Evolutionary conservation across 306 rosid species (phyloP).

Genomic region (Begonia loranthoides): DNA sequence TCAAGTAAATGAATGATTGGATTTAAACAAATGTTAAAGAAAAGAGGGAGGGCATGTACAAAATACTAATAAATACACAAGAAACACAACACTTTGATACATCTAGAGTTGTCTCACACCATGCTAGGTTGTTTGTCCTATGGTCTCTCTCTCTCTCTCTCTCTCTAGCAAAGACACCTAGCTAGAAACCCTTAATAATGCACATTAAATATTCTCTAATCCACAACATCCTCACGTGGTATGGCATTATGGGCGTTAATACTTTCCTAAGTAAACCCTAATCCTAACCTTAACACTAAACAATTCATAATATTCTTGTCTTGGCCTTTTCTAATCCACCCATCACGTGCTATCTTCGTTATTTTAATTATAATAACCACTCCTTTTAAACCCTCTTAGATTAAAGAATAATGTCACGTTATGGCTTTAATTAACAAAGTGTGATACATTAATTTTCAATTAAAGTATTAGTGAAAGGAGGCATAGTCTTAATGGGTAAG

Average conservation of each 20-base stretch:
- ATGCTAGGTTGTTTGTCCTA: conserved; percentile 18
- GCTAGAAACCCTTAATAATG: conserved; percentile 21
- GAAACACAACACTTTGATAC: conserved; percentile 2
- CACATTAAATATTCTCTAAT: conserved; percentile 13
- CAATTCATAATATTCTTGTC: background rate
- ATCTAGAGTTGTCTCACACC: conserved; percentile 30
- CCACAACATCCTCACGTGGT: conserved; percentile 36
- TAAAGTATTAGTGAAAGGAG: no score
- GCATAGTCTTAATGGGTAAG: no score
- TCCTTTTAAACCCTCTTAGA: background rate
- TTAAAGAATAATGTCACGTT: no score
- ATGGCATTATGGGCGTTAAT: conserved; percentile 16
- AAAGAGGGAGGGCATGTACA: background rate
- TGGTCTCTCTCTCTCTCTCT: conserved; percentile 21
- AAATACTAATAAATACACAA: no score
- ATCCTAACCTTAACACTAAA: background rate
- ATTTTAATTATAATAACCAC: background rate
- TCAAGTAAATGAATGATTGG: no score
- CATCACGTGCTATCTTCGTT: background rate
- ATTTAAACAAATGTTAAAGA: background rate
- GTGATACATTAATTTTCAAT: no score
- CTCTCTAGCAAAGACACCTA: conserved; percentile 42
- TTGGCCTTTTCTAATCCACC: background rate
- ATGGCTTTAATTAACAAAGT: no score
- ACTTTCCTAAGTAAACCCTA: background rate